Percentiles rank a stretch among this genome's conserved stretches.
Evolutionary conservation across 2,329 filamentous ascomycete genomes (phyloP).

Genomic region (Graphium sp.): DNA sequence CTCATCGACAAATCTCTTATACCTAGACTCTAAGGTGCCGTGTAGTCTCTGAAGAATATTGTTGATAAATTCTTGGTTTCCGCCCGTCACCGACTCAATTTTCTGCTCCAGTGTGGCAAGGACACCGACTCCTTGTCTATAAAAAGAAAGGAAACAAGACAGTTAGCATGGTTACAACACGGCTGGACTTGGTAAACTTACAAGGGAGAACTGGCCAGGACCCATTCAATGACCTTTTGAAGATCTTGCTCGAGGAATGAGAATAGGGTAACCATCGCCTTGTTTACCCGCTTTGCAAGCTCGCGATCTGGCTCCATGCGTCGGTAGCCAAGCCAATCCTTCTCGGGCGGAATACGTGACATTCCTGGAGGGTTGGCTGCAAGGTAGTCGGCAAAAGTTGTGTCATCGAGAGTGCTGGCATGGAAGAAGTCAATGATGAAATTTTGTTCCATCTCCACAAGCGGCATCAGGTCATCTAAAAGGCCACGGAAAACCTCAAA

Average conservation of each 20-base stretch:
- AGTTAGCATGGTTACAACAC: not conserved
- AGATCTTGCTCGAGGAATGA: slow-evolving; percentile 65
- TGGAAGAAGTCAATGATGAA: slow-evolving; percentile 97
- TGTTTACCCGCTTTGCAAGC: slow-evolving; percentile 69
- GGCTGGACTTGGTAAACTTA: slow-evolving; percentile 28
- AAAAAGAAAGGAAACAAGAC: slow-evolving; percentile 9
- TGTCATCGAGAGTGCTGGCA: slow-evolving; percentile 63
- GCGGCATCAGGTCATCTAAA: slow-evolving; percentile 64
- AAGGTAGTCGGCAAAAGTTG: slow-evolving; percentile 74
- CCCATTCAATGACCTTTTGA: slow-evolving; percentile 70
- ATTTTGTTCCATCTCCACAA: slow-evolving; percentile 88
- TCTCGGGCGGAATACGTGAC: slow-evolving; percentile 5
- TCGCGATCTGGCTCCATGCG: slow-evolving; percentile 78
- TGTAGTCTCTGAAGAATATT: slow-evolving; percentile 67
- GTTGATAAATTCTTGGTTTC: slow-evolving; percentile 83
- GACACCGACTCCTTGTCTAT: slow-evolving; percentile 75
- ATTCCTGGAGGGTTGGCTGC: slow-evolving; percentile 36
- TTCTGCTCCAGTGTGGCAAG: slow-evolving; percentile 68
- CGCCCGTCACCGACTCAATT: slow-evolving; percentile 63
- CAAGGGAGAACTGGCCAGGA: slow-evolving; percentile 63
- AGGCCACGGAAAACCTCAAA: slow-evolving; percentile 71
- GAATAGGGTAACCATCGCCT: slow-evolving; percentile 80
- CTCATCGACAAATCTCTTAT: slow-evolving; percentile 81
- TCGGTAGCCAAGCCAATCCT: slow-evolving; percentile 7
- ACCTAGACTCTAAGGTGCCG: slow-evolving; percentile 54